Conservation (phyloP, 257 asterid genomes). For the Lycium barbarum region DNA sequence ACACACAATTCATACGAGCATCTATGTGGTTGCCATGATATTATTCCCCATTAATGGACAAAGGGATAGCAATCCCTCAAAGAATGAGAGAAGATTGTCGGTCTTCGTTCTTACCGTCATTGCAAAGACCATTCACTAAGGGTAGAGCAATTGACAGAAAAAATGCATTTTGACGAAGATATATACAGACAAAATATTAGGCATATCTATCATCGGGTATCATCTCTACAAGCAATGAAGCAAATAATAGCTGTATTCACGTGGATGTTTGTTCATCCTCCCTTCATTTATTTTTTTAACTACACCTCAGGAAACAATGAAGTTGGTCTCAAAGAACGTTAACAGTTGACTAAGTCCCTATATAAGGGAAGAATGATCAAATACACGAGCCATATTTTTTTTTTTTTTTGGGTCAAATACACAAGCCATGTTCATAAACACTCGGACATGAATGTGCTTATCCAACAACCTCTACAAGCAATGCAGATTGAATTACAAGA, state of each 20-base stretch:
- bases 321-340: neutral
- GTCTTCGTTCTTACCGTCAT: neutral
- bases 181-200: neutral
- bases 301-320: neutral
- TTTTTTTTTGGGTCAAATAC: neutral
- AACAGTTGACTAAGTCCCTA: neutral
- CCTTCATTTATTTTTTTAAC: neutral
- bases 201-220: neutral
- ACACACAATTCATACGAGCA: neutral
- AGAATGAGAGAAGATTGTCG: neutral
- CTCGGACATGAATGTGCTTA: neutral
- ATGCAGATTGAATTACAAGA: neutral
- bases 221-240: neutral
- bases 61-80: neutral
- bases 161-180: neutral
- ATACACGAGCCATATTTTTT: neutral
- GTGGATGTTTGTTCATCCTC: neutral
- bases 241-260: neutral
- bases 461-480: conserved; percentile 3
- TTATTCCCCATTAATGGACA: neutral
- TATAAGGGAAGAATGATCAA: neutral
- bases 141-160: neutral
- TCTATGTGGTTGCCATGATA: neutral
- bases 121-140: neutral
- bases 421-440: neutral